phyloP scores from a whole-genome alignment of 208 protist genomes.

The Endotrypanum monterogeii region DNA sequence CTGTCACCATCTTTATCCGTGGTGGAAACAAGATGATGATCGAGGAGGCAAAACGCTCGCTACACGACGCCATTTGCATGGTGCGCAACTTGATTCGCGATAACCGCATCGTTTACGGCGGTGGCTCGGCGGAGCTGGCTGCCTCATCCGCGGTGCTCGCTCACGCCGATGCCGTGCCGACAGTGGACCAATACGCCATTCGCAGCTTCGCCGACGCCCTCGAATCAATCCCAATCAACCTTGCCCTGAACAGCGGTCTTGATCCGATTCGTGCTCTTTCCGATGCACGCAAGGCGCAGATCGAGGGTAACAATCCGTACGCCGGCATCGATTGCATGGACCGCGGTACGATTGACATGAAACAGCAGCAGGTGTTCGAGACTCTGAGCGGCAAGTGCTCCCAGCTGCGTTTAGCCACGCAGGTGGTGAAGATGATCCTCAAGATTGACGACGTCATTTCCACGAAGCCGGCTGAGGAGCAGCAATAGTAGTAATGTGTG shows the following conservation, averaged over 20 bases:
- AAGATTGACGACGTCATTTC: conserved; percentile 99
- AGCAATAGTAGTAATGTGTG: conserved; percentile 39
- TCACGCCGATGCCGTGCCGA: conserved; percentile 92
- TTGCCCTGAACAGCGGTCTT: conserved; percentile 99
- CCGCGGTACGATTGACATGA: conserved; percentile 97
- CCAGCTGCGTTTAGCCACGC: conserved; percentile 99
- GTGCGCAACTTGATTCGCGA: conserved; percentile 99
- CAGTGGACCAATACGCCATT: conserved; percentile 99
- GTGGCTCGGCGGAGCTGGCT: conserved; percentile 99
- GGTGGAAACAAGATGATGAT: conserved; percentile 99
- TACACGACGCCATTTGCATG: conserved; percentile 99
- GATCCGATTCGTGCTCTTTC: conserved; percentile 97
- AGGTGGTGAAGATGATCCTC: conserved; percentile 99
- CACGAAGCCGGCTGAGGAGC: conserved; percentile 79
- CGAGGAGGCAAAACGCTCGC: conserved; percentile 99
- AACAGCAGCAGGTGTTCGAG: conserved; percentile 98
- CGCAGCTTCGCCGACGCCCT: conserved; percentile 99
- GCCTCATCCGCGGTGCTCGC: conserved; percentile 94
- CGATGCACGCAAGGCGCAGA: conserved; percentile 95
- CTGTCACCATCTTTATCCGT: conserved; percentile 99
- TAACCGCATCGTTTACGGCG: conserved; percentile 99
- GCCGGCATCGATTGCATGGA: conserved; percentile 99
- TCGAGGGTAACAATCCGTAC: conserved; percentile 94
- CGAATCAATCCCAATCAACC: conserved; percentile 98
- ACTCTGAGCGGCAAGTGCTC: conserved; percentile 99